phyloP scores from a whole-genome alignment of 2,329 filamentous ascomycete genomes.

The Aspergillus fructus region DNA sequence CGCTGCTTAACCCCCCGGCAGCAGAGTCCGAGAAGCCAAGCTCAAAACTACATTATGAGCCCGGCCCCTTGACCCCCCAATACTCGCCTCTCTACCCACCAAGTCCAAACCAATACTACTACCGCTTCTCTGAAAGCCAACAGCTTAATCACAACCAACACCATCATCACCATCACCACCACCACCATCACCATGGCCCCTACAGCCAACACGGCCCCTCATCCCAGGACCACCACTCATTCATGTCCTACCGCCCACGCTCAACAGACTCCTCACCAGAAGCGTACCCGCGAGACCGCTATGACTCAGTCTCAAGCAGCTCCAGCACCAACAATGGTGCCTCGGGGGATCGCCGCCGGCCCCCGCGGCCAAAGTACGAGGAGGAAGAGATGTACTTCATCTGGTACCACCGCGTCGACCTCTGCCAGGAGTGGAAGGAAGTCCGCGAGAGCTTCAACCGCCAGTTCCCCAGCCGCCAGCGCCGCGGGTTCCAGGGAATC shows the following conservation, averaged over 20 bases:
- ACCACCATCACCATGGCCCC: background rate
- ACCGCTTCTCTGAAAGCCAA: conserved; percentile 17
- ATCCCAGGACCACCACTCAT: conserved; percentile 21
- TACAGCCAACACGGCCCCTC: conserved; percentile 10
- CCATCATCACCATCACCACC: background rate
- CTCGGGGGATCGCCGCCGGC: conserved; percentile 35
- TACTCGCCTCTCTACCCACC: conserved; percentile 31
- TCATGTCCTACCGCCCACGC: conserved; percentile 26
- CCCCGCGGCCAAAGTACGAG: conserved; percentile 47
- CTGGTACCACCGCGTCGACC: conserved; percentile 51
- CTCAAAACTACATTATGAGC: conserved; percentile 12
- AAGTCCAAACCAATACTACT: conserved; percentile 30
- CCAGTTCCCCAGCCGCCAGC: conserved; percentile 43
- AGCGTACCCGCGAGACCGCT: conserved; percentile 40
- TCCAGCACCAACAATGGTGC: conserved; percentile 29
- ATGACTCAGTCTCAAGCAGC: conserved; percentile 42
- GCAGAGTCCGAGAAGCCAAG: conserved; percentile 20
- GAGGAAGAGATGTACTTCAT: conserved; percentile 51
- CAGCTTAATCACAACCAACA: background rate
- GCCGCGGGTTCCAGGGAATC: conserved; percentile 45
- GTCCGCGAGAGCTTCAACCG: conserved; percentile 45
- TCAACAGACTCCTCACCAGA: conserved; percentile 37
- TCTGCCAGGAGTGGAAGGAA: conserved; percentile 48
- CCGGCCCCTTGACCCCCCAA: conserved; percentile 22
- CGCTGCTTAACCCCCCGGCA: conserved; percentile 32